phyloP scores from a whole-genome alignment of 768 basidiomycete genomes.

The Macrolepiota fuliginosa region DNA sequence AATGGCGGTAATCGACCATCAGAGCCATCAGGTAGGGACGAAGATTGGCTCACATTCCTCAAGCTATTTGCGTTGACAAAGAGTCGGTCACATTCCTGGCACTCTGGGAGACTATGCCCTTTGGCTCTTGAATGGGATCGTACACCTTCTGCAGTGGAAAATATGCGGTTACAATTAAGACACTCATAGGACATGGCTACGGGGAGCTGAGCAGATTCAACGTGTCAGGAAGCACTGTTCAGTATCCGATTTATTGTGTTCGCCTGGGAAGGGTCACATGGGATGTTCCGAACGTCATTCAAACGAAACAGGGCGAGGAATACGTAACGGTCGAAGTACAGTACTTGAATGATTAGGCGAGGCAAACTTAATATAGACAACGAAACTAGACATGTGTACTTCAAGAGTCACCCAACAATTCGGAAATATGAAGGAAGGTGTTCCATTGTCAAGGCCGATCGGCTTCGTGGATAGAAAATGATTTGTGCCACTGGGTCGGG shows the following conservation, averaged over 20 bases:
- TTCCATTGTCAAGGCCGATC: too few relatives aligned
- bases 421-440: too few relatives aligned
- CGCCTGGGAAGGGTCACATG: neutral
- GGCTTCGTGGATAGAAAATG: neutral
- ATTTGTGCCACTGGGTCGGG: too few relatives aligned
- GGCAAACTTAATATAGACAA: too few relatives aligned
- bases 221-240: too few relatives aligned
- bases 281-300: neutral
- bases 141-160: neutral
- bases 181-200: conserved; percentile 4
- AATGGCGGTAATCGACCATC: too few relatives aligned
- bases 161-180: conserved; percentile 10
- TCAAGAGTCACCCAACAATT: too few relatives aligned
- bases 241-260: neutral
- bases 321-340: neutral
- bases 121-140: conserved; percentile 9
- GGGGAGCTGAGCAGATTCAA: neutral
- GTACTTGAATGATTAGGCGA: too few relatives aligned
- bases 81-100: neutral
- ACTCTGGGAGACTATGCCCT: conserved; percentile 6
- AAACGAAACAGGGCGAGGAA: neutral
- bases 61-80: neutral
- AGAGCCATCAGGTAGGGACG: neutral
- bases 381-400: too few relatives aligned
- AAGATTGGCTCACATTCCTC: neutral